Base-by-base conservation (phyloP, 2,329 filamentous ascomycete genomes). In the Aspergillus fumigatiaffinis region DNA sequence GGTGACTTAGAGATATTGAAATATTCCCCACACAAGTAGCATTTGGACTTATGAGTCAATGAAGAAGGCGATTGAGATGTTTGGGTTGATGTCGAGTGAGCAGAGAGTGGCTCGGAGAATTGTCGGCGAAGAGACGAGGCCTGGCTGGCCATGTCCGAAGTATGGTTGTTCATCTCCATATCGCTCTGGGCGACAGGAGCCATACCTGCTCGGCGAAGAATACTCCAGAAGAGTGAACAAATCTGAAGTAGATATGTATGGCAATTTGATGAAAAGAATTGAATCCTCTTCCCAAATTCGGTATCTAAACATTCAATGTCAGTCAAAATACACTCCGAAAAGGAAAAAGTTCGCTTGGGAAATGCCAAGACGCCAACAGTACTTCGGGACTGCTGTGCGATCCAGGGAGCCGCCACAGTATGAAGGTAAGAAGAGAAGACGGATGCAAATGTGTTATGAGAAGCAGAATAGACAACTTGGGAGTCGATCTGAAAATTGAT, bases 101-200 rank as follows among this genome's bases (percentile, higher is more conserved):
- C 62, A 50, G 68, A 68, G 51, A 71, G 61, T 51, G 71, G 71
- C 52, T 76, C 73, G 60, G 73, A 75, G 58, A 73, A 73, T 63
- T 73, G 72, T 63, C 73, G 72, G 63, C 67, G 69, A 54, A 72
- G 59, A 17, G 70, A 67, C 50, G 72, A 75, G 58, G 71, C 71
- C 62, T 69, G 70, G 59, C 71, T 73, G 61, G 71, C 70, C 62
- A 72, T 63, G 57, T 72, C 70, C 29, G 73, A 73, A 57, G 70
- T 73, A 66, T 66, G 71, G 55, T 69, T 71, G 54, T 73, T 70
- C 58, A 68, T 64, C 49, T 74, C 72, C 54, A 72, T 57, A 63
- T 73, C 68, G 55, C 63, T 66, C 55, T 71, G 68, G 49, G 70
- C 66, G 59, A 72, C 63, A 23, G 67, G 68, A 58, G 68, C 66